Base-by-base conservation (phyloP, 2,329 filamentous ascomycete species). In the Karstenula rhodostoma region DNA sequence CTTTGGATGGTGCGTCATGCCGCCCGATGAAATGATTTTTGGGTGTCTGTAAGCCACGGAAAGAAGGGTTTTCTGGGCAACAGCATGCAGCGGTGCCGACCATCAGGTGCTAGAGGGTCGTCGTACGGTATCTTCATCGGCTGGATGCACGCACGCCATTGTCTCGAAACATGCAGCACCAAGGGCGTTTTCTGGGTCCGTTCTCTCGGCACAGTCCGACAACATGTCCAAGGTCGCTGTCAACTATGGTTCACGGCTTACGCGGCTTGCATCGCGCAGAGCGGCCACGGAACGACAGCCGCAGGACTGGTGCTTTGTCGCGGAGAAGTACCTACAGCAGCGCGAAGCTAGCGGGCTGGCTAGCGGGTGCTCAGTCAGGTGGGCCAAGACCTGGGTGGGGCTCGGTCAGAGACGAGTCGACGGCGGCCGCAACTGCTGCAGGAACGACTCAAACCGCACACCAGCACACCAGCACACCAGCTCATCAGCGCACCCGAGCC, bases 401-500 rank as follows among this genome's bases (percentile, higher is more conserved):
- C 42, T 57, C 50, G 37, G 58, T 47, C 55, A 55, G 44, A n/a
- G n/a, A 58, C 58, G 61, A 57, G 46, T 44, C 57, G 57, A 54
- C 50, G 64, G 65, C 60, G 59, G 57, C 67, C 56, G 63, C 62
- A 63, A 63, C 69, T 66, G 67, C 66, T 71, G 69, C 71, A 74
- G 70, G 69, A 69, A 74, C 70, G 53, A 53, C 4, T 40, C 22
- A 43, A 48, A 46, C n/a, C 25, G 25, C 13, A 22, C 33, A 23
- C 33, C 35, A 29, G n/a, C 37, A 19, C 10, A 23, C 12, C 50
- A 43, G 29, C 15, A 22, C 35, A 50, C 6, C 23, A 19, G 35
- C 13, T 23, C 10, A 13, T 32, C 13, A 15, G 17, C 17, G 42
- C 42, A 17, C 13, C 33, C 32, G 37, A 25, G 10, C 3, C 22